A percentile compares a stretch with the other conserved stretches of the same genome.
phyloP scores from a whole-genome alignment of 139 green algal species.

The Asterochloris sp. region DNA sequence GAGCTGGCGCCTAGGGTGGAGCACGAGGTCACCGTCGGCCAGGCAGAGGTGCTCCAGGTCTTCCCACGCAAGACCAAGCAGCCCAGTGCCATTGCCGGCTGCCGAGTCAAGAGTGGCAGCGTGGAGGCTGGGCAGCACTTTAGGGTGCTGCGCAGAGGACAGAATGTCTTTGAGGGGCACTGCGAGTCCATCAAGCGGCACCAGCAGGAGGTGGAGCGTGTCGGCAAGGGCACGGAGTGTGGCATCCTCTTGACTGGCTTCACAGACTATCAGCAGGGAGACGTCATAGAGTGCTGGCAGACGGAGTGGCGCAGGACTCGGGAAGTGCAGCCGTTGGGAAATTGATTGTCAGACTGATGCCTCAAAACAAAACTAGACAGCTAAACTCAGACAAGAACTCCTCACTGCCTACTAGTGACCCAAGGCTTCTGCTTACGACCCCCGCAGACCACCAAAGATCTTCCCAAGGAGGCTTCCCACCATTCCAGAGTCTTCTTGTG shows the following conservation, averaged over 20 bases:
- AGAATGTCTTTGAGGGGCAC: conserved; percentile 47
- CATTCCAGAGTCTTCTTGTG: too few relatives aligned
- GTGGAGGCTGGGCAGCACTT: conserved; percentile 35
- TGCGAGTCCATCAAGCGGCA: conserved; percentile 64
- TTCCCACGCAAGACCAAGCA: conserved; percentile 24
- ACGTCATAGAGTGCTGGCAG: conserved; percentile 56
- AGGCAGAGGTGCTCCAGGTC: conserved; percentile 46
- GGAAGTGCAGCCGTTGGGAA: too few relatives aligned
- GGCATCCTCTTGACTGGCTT: conserved; percentile 73
- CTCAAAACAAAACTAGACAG: too few relatives aligned
- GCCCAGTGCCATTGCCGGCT: conserved; percentile 42
- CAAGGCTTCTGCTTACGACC: not conserved
- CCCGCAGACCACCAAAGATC: too few relatives aligned
- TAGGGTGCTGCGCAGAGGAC: conserved; percentile 49
- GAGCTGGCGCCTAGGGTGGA: conserved; percentile 27
- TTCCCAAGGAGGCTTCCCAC: too few relatives aligned
- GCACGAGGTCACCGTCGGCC: conserved; percentile 41
- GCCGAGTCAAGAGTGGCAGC: conserved; percentile 47
- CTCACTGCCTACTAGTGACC: too few relatives aligned
- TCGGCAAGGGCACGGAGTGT: conserved; percentile 75
- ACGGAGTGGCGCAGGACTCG: conserved; percentile 13
- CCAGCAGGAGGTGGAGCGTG: conserved; percentile 68
- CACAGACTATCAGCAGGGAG: conserved; percentile 49
- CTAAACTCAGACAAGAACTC: too few relatives aligned
- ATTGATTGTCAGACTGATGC: too few relatives aligned